Evolutionary conservation across 1,284 basidiomycete species (phyloP).

Genomic region (Sporisorium reilianum): DNA sequence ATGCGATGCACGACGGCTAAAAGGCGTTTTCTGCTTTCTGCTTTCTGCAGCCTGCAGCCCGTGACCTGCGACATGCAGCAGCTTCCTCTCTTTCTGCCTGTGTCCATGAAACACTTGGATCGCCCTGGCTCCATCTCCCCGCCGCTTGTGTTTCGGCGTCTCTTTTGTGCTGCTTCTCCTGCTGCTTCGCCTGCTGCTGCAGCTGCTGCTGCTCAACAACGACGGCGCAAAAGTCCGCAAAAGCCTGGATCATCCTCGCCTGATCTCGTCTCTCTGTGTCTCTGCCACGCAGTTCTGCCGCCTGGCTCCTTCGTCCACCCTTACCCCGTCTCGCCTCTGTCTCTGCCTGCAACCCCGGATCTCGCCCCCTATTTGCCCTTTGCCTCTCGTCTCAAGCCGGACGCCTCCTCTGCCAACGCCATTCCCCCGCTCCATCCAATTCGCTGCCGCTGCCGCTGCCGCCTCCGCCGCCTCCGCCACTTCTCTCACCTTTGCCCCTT

Average conservation of each 20-base stretch:
- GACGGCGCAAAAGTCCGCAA: background rate
- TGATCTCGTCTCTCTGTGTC: background rate
- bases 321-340: background rate
- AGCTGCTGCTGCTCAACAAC: background rate
- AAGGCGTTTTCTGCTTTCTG: background rate
- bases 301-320: background rate
- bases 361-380: background rate
- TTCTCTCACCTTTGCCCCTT: constrained; percentile 3
- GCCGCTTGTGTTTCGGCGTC: background rate
- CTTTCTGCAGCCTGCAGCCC: background rate
- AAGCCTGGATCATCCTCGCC: background rate
- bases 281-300: background rate
- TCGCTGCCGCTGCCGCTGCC: background rate
- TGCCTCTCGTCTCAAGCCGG: background rate
- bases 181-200: too few species aligned
- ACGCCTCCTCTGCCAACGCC: background rate
- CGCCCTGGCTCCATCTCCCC: constrained; percentile 2
- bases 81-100: too few species aligned
- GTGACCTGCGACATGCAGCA: too few species aligned
- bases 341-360: constrained; percentile 9
- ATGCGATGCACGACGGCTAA: constrained; percentile 1
- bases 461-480: background rate
- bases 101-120: constrained; percentile 5
- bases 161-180: background rate
- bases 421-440: background rate